phyloP scores from a whole-genome alignment of 371 early-diverging fungal genomes.

The Syncephalastrum contaminatum region DNA sequence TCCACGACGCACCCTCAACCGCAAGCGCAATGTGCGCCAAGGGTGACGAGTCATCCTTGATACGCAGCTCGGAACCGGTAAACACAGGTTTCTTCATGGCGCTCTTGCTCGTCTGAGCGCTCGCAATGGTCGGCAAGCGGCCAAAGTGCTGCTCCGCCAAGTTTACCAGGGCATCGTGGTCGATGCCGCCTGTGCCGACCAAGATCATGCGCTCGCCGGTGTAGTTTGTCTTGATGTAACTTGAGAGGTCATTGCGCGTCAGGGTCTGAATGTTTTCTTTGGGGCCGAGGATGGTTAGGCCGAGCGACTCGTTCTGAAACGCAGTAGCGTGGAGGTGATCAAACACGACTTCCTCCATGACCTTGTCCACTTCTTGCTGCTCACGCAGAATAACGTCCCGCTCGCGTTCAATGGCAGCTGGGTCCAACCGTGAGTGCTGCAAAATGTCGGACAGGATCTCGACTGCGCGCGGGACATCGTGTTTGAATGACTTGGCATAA shows the following conservation, averaged over 20 bases:
- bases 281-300: conserved; percentile 93
- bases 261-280: conserved; percentile 89
- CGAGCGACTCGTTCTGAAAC: conserved; percentile 89
- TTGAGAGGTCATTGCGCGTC: conserved; percentile 75
- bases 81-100: conserved; percentile 69
- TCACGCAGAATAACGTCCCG: conserved; percentile 94
- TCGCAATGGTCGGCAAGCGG: conserved; percentile 52
- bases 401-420: conserved; percentile 85
- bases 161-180: conserved; percentile 90
- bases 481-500: conserved; percentile 91
- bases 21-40: conserved; percentile 96
- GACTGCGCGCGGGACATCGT: conserved; percentile 85
- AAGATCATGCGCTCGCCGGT: conserved; percentile 97
- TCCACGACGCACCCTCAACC: conserved; percentile 95
- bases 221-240: conserved; percentile 90
- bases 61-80: conserved; percentile 86
- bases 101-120: conserved; percentile 46
- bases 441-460: conserved; percentile 94
- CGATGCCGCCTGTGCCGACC: conserved; percentile 91
- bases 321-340: conserved; percentile 88
- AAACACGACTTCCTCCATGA: conserved; percentile 91
- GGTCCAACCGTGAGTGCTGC: conserved; percentile 83
- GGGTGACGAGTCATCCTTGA: conserved; percentile 79
- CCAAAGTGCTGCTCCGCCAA: conserved; percentile 92
- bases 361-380: conserved; percentile 94